Conservation (phyloP, 1,139 yeast species). For the Taphrina communis region DNA sequence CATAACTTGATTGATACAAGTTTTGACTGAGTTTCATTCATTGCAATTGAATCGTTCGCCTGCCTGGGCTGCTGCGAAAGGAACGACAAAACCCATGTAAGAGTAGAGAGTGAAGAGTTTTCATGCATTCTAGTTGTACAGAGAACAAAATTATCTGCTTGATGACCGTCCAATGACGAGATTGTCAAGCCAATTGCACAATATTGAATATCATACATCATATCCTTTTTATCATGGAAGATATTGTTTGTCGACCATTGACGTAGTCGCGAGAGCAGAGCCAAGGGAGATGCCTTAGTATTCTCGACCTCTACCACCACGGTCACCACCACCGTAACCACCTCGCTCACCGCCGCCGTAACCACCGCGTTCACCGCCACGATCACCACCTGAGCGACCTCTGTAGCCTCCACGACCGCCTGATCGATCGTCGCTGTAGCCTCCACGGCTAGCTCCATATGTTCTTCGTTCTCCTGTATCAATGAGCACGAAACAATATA, state of each 20-base stretch:
- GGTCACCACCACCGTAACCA: slow-evolving; percentile 24
- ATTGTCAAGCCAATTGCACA: no score
- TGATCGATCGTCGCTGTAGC: slow-evolving; percentile 23
- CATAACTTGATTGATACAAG: no score
- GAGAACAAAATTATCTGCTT: no score
- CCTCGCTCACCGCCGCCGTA: slow-evolving; percentile 21
- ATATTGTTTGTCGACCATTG: neutral
- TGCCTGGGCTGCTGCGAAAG: no score
- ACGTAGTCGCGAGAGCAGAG: neutral
- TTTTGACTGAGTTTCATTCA: no score
- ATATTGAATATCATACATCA: neutral
- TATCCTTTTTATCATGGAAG: neutral
- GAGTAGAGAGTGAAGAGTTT: slow-evolving; percentile 1
- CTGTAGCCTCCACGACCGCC: slow-evolving; percentile 33
- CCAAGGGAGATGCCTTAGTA: neutral
- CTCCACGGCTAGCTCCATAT: slow-evolving; percentile 17
- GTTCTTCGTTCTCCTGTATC: slow-evolving; percentile 11
- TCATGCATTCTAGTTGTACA: slow-evolving; percentile 8
- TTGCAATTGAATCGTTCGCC: no score
- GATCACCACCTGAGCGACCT: slow-evolving; percentile 32
- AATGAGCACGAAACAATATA: neutral
- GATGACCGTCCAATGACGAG: no score
- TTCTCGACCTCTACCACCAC: slow-evolving; percentile 27
- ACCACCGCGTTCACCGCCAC: slow-evolving; percentile 23
- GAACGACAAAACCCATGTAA: neutral